Percentiles rank a stretch among this genome's conserved stretches.
Conservation (phyloP, 345 rosid species). For the Gossypium longicalyx region DNA sequence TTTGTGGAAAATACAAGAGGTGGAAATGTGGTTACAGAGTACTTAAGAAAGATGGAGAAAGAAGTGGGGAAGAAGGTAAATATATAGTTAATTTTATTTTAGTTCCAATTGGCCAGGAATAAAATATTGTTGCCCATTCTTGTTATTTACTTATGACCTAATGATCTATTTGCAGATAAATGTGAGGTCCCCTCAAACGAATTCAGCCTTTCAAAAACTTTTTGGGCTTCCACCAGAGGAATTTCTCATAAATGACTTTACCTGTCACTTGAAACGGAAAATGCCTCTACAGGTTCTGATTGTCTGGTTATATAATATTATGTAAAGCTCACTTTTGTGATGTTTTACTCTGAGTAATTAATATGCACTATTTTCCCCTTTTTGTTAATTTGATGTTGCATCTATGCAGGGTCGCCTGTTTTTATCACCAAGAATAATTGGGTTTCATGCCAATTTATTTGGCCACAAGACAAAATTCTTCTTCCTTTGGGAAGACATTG, state of each 20-base stretch:
- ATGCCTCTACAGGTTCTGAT: constrained; percentile 85
- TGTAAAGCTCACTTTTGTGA: constrained; percentile 1
- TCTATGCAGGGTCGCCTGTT: constrained; percentile 80
- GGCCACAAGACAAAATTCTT: constrained; percentile 89
- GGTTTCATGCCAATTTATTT: constrained; percentile 86
- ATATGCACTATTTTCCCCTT: background rate
- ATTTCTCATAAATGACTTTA: constrained; percentile 93
- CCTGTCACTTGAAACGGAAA: constrained; percentile 92
- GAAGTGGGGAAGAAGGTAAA: constrained; percentile 96
- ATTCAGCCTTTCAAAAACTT: constrained; percentile 95
- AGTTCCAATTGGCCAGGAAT: constrained; percentile 10
- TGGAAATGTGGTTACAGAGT: constrained; percentile 73
- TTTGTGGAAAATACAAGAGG: constrained; percentile 89
- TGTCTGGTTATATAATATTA: constrained; percentile 3
- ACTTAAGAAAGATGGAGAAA: constrained; percentile 94
- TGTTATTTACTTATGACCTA: constrained; percentile 1
- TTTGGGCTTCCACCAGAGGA: constrained; percentile 93
- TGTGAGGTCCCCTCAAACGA: constrained; percentile 92
- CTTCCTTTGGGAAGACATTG: constrained; percentile 97
- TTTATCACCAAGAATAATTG: constrained; percentile 88
- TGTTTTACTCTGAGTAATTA: background rate
- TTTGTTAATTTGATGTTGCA: constrained; percentile 15
- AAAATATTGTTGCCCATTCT: background rate
- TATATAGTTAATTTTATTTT: constrained; percentile 14
- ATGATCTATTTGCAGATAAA: constrained; percentile 56